These are phyloP conservation scores for Dichotomopilus funicola DNA, from an alignment of 2,329 filamentous ascomycete species.

Conservation along the genomic window DNA sequence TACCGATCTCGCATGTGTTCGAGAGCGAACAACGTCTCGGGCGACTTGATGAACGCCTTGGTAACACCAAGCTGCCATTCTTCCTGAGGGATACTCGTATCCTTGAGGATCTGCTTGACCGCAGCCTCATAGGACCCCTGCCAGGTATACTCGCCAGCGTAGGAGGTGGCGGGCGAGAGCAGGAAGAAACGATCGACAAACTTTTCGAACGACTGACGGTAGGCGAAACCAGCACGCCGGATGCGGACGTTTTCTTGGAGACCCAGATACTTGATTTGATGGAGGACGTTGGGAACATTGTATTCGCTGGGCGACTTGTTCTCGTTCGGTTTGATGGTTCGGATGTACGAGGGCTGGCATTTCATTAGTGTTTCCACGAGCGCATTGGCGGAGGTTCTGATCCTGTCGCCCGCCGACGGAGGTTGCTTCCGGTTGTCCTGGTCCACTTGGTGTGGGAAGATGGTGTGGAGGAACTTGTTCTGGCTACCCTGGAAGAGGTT, in stretches of 20 bases:
- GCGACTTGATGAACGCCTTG: conserved; percentile 97
- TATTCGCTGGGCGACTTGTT: conserved; percentile 96
- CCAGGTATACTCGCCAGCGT: conserved; percentile 97
- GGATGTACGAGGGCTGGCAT: conserved; percentile 93
- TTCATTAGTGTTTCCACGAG: conserved; percentile 95
- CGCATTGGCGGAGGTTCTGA: conserved; percentile 89
- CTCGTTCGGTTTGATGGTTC: conserved; percentile 98
- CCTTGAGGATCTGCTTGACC: conserved; percentile 86
- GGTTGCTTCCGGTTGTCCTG: conserved; percentile 92
- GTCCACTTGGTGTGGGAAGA: conserved; percentile 91
- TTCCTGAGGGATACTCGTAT: conserved; percentile 89
- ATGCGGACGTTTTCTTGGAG: conserved; percentile 99
- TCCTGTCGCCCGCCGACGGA: conserved; percentile 92
- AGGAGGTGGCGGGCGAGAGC: conserved; percentile 87
- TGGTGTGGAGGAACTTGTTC: conserved; percentile 76
- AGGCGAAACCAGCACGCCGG: conserved; percentile 90
- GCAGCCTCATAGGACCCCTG: conserved; percentile 80
- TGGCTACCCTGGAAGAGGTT: conserved; percentile 77
- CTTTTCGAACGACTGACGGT: conserved; percentile 94
- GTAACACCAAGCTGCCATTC: conserved; percentile 97
- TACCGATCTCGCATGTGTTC: conserved; percentile 97
- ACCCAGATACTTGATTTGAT: conserved; percentile 98
- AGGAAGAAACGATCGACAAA: conserved; percentile 97
- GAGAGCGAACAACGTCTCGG: conserved; percentile 90
- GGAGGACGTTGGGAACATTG: conserved; percentile 83